Conservation (phyloP, 2,329 filamentous ascomycete species). For the Arthrobotrys conoides region DNA sequence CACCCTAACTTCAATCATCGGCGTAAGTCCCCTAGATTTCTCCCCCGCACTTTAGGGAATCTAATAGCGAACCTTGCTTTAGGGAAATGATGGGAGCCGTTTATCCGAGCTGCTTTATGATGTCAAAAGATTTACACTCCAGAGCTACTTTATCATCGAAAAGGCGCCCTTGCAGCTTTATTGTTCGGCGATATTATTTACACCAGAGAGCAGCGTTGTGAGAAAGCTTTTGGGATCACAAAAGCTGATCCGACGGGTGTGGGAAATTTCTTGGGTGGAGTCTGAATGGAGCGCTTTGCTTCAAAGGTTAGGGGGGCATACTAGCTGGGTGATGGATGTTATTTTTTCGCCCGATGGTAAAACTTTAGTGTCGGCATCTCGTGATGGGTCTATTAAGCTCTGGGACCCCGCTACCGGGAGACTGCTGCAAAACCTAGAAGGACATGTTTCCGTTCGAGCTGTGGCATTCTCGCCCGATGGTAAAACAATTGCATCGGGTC, state of each 20-base stretch:
- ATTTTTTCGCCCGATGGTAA: conserved; percentile 80
- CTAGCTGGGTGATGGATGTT: neutral
- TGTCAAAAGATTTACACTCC: neutral
- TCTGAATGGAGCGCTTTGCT: conserved; percentile 11
- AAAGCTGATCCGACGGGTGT: neutral
- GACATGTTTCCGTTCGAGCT: no score
- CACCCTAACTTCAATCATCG: neutral
- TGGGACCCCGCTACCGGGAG: conserved; percentile 12
- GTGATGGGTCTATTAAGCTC: neutral
- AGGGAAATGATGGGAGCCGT: no score
- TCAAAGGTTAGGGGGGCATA: conserved; percentile 21
- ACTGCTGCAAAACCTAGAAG: neutral
- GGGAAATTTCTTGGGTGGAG: neutral
- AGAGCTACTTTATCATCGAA: conserved; percentile 20
- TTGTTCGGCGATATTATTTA: conserved; percentile 17
- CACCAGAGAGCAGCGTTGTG: conserved; percentile 24
- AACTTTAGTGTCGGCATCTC: conserved; percentile 74
- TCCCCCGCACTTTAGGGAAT: neutral
- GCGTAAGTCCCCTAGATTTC: neutral
- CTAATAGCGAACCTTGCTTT: no score
- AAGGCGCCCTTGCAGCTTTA: conserved; percentile 35
- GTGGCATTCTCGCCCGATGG: no score
- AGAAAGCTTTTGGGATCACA: neutral
- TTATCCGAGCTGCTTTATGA: neutral
- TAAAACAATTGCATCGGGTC: no score